Base-by-base conservation (phyloP, 768 basidiomycete species). In the Lactarius vividus region DNA sequence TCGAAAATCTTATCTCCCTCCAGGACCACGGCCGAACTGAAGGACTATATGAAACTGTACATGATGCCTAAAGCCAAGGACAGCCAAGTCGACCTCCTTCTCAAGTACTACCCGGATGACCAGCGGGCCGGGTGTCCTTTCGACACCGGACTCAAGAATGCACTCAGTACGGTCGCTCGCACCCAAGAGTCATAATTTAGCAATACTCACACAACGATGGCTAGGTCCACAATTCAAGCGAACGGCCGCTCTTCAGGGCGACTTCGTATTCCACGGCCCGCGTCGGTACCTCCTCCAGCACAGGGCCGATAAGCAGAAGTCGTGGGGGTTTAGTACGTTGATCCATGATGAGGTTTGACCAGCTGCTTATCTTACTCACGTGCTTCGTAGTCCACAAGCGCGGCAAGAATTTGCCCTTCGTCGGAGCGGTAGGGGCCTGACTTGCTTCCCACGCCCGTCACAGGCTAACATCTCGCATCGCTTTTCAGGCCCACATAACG, bases 151-250 rank as follows among this genome's bases (percentile, higher is more conserved):
- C 3, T 68, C 9, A 53, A 52, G 26, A 70, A 65, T 33, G 37
- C 16, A 7, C 64, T 82, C 6, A 78, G 80, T 2, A 65, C 80
- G 7, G 11, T 29, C 29, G 33, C 37, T 35, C 7, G 10, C 18
- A 3, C 29, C 18, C 8, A 28, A 44, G 33, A 56, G 7, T n/a
- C 29, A 40, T 29, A 61, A 4, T 39, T 56, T 1, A 29, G 6
- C 5, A 20, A 42, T 31, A n/a, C 29, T 55, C 31, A 55, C 54
- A 7, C 31, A 2, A 49, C 33, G 56, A 23, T 8, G n/a, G 2
- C 39, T 52, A 59, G 63, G 63, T 8, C 35, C 64, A 20, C 69
- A 70, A 52, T 70, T 68, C 57, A 70, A 70, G 57, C 63, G 69
- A 18, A 33, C 44, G 18, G 63, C 69, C 3, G 63, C 69, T 3